Base-by-base conservation (phyloP, 2,329 filamentous ascomycete species). In the Amesomyces nigricolor region DNA sequence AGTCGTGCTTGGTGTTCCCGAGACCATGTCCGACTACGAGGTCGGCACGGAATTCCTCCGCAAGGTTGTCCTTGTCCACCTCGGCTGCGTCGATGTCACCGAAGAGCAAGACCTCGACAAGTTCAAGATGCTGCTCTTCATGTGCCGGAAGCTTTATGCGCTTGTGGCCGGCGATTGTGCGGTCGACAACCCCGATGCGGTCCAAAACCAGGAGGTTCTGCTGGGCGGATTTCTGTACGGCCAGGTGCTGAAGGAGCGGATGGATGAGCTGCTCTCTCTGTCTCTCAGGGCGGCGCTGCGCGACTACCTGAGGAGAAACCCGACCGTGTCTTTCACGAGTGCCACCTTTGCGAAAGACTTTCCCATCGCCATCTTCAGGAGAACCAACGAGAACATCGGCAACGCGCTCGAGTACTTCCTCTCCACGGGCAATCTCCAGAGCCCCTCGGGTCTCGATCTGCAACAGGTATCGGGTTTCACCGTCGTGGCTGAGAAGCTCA, bases 401-500 rank as follows among this genome's bases (percentile, higher is more conserved):
- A 85, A 88, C 64, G 84, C 85, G 1, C 76, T 99, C 60, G 91
- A 96, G 68, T 99, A 99, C 70, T 99, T 99, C 73, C 74, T 99
- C 59, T 95, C 92, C 0, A 99, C 94, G 0, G 94, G 94, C 63
- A 99, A 99, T 66, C 76, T 99, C 45, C 84, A 90, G 66, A 95
- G 89, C 76, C 86, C 89, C 13, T 95, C 89, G 30, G 94, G 94
- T 61, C 79, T 99, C 40, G 94, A 99, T 78, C 72, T 96, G 66
- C 94, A 97, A 68, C 94, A 99, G 72, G 86, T 87, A 0, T 94
- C 92, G 11, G 94, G 94, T 60, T 99, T 95, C 71, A 95, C 90
- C 0, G 91, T 99, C 49, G 91, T 97, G 50, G 94, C 94, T 2
- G 94, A 99, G 70, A 97, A 97, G 79, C 92, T 99, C 69, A 99